Evolutionary conservation across 768 basidiomycete species (phyloP).

Genomic region (Boletus sensibilis): DNA sequence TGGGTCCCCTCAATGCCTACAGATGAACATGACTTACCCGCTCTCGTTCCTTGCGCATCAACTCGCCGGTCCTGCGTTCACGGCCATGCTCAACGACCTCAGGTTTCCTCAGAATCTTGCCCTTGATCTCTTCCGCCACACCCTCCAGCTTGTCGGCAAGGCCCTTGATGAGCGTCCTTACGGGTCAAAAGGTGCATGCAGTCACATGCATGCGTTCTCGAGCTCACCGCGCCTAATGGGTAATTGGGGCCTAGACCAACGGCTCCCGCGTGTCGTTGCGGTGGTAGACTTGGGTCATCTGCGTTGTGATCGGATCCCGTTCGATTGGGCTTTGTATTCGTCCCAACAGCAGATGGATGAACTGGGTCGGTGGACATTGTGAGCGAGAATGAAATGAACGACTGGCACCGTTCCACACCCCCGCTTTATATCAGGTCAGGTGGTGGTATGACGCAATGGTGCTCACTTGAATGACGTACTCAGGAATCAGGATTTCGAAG

Average conservation of each 20-base stretch:
- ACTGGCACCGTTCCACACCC: not conserved
- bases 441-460: not conserved
- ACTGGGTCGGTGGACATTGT: conserved; percentile 13
- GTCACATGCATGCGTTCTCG: no score
- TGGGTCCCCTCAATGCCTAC: not conserved
- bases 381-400: not conserved
- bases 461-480: not conserved
- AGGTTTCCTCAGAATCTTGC: conserved; percentile 38
- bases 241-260: conserved; percentile 42
- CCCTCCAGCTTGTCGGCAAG: conserved; percentile 39
- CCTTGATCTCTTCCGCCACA: conserved; percentile 38
- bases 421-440: not conserved
- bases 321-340: conserved; percentile 5
- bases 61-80: conserved; percentile 40
- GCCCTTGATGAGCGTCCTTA: conserved; percentile 13
- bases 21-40: conserved; percentile 12
- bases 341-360: conserved; percentile 21
- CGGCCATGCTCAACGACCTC: conserved; percentile 39
- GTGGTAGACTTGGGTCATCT: conserved; percentile 30
- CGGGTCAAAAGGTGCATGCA: not conserved
- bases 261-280: conserved; percentile 43
- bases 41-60: conserved; percentile 37
- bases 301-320: not conserved
- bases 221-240: conserved; percentile 29
- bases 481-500: not conserved